Evolutionary conservation across 306 rosid species (phyloP).

Genomic region (Lathyrus sativus): DNA sequence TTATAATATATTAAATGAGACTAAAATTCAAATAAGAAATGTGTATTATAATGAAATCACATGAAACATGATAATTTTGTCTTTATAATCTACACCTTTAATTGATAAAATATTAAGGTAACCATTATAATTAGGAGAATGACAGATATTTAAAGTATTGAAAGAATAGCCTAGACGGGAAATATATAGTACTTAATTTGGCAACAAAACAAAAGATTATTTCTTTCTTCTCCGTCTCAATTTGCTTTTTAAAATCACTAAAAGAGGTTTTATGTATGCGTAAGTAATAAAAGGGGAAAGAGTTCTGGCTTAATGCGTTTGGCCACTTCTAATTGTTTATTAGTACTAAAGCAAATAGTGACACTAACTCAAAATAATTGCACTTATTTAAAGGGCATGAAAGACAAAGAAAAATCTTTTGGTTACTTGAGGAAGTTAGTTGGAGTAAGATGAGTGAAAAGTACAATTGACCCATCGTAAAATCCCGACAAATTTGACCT

Average conservation of each 20-base stretch:
- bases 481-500: too few species aligned
- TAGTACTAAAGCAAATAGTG: neutral
- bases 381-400: neutral
- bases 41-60: neutral
- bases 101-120: neutral
- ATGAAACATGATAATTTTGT: neutral
- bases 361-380: neutral
- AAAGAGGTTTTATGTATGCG: neutral
- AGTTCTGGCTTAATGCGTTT: conserved; percentile 23
- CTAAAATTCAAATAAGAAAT: neutral
- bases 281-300: conserved; percentile 23
- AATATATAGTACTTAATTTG: neutral
- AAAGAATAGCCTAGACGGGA: neutral
- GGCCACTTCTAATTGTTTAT: conserved; percentile 25
- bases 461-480: too few species aligned
- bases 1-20: neutral
- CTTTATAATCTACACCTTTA: neutral
- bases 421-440: conserved; percentile 29
- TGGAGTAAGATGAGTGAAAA: too few species aligned
- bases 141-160: neutral
- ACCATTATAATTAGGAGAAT: conserved; percentile 4
- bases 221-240: neutral
- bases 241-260: conserved; percentile 14
- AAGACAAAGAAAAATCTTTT: neutral
- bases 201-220: neutral